Conservation (phyloP, 2,329 filamentous ascomycete genomes). For the Coniochaeta hoffmannii region DNA sequence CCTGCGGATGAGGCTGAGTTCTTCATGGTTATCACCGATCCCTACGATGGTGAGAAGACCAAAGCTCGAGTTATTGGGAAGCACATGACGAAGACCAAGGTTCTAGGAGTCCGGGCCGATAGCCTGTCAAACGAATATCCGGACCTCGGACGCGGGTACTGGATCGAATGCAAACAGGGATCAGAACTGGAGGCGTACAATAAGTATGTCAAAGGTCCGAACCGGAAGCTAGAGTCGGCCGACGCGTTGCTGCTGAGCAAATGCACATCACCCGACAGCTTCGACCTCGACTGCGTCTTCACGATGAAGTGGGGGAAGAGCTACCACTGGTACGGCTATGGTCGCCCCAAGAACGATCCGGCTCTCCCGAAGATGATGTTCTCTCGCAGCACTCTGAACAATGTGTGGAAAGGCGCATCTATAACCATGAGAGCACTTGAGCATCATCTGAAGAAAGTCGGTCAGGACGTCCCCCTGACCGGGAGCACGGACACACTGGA, state of each 20-base stretch:
- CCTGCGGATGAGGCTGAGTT: too few relatives aligned
- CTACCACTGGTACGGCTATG: slow-evolving; percentile 2
- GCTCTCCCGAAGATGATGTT: slow-evolving; percentile 2
- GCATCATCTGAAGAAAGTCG: too few relatives aligned
- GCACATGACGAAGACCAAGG: slow-evolving; percentile 4
- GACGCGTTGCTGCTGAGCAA: neutral
- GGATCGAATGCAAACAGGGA: slow-evolving; percentile 4
- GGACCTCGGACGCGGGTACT: slow-evolving; percentile 4
- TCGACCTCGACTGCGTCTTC: slow-evolving; percentile 6
- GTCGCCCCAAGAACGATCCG: slow-evolving; percentile 3
- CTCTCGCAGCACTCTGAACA: slow-evolving; percentile 1
- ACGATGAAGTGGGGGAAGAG: slow-evolving; percentile 5
- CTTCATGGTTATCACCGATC: too few relatives aligned
- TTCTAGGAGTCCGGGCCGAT: slow-evolving; percentile 2
- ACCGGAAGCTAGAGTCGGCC: neutral
- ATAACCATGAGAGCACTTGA: too few relatives aligned
- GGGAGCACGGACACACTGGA: too few relatives aligned
- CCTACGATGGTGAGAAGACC: neutral
- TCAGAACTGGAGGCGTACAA: slow-evolving; percentile 4
- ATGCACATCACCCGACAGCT: slow-evolving; percentile 1
- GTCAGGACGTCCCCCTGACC: too few relatives aligned
- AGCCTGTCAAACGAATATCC: slow-evolving; percentile 4
- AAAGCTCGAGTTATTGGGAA: slow-evolving; percentile 3
- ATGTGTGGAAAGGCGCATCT: slow-evolving; percentile 1
- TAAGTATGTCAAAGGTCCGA: slow-evolving; percentile 1